Evolutionary conservation across 805 yeast genomes (phyloP).

Genomic region (Candida methanosorbosa): DNA sequence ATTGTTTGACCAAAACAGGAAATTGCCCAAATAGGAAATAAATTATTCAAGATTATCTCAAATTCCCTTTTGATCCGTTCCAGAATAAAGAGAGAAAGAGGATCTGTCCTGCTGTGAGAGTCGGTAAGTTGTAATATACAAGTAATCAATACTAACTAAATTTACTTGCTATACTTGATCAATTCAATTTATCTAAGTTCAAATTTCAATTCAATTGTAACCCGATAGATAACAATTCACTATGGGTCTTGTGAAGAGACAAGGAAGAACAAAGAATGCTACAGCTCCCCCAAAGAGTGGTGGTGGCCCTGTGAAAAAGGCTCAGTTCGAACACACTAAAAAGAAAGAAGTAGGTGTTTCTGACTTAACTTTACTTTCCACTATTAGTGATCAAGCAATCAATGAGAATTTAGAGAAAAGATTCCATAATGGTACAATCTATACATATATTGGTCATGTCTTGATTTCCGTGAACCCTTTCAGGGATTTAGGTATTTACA

Average conservation of each 20-base stretch:
- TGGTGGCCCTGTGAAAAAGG: constrained; percentile 53
- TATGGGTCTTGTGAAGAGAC: background rate
- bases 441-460: constrained; percentile 91
- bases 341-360: constrained; percentile 98
- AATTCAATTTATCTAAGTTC: too few relatives aligned
- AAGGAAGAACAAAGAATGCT: background rate
- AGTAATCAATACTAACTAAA: too few relatives aligned
- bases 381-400: constrained; percentile 85
- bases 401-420: constrained; percentile 86
- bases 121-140: too few relatives aligned
- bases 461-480: constrained; percentile 95
- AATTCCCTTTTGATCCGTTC: too few relatives aligned
- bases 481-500: constrained; percentile 91
- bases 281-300: constrained; percentile 7
- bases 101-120: too few relatives aligned
- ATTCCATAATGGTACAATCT: constrained; percentile 82
- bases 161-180: too few relatives aligned
- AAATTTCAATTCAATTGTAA: too few relatives aligned
- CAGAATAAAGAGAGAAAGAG: too few relatives aligned
- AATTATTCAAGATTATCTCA: too few relatives aligned
- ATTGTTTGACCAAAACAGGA: too few relatives aligned
- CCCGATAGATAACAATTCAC: too few relatives aligned
- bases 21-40: too few relatives aligned
- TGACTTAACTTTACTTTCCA: constrained; percentile 82
- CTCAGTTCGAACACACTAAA: constrained; percentile 79